These are phyloP conservation scores for Pseudopyricularia javanii DNA, from an alignment of 2,329 filamentous ascomycete genomes.

Conservation along the genomic window DNA sequence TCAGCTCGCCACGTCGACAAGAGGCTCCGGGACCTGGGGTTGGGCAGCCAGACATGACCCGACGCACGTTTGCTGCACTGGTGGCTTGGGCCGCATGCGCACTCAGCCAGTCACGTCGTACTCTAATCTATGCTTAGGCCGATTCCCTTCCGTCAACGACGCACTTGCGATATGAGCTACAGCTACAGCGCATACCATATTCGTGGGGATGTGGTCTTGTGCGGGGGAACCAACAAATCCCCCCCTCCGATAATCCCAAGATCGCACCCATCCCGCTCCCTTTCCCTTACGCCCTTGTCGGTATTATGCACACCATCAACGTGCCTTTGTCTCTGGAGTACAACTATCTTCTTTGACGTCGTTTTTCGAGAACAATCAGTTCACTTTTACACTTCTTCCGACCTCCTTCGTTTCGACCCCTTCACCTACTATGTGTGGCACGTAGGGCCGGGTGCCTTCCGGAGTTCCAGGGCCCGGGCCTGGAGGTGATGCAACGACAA, in stretches of 20 bases:
- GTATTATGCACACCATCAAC: too few relatives aligned
- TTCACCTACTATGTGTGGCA: background rate
- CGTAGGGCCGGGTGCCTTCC: background rate
- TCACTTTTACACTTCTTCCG: background rate
- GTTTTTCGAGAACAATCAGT: background rate
- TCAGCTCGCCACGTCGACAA: constrained; percentile 1
- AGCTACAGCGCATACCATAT: background rate
- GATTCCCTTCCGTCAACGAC: background rate
- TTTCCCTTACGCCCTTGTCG: too few relatives aligned
- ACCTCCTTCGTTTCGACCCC: background rate
- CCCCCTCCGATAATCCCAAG: too few relatives aligned
- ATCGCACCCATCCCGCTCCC: too few relatives aligned
- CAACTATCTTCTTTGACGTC: too few relatives aligned
- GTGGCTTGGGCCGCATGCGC: background rate
- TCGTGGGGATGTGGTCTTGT: too few relatives aligned
- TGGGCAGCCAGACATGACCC: constrained; percentile 2
- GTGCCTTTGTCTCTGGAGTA: too few relatives aligned
- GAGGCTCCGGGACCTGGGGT: background rate
- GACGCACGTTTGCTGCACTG: constrained; percentile 1
- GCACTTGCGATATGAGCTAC: background rate
- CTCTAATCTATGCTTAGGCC: background rate
- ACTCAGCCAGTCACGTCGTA: background rate
- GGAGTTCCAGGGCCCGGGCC: background rate
- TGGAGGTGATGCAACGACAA: background rate
- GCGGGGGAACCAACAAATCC: too few relatives aligned